Evolutionary conservation across 352 stramenopile species (phyloP).

Genomic region (Phytophthora macrochlamydospora): DNA sequence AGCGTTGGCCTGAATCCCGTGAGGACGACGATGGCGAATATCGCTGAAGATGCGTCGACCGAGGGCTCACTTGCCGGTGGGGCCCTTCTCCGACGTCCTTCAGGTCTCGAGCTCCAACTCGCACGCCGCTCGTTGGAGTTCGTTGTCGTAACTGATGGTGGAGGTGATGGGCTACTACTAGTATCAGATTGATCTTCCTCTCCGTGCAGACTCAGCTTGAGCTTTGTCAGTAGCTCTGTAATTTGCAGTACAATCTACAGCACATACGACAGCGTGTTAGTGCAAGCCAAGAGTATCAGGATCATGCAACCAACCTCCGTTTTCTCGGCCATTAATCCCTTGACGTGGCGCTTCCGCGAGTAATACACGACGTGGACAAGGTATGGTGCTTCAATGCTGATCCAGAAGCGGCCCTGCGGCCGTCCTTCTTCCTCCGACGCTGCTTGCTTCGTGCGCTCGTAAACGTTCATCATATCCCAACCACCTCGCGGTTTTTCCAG

Average conservation of each 20-base stretch:
- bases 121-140: slow-evolving; percentile 18
- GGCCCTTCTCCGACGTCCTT: slow-evolving; percentile 20
- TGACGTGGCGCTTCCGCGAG: slow-evolving; percentile 71
- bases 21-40: slow-evolving; percentile 31
- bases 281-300: slow-evolving; percentile 4
- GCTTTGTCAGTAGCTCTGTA: slow-evolving; percentile 54
- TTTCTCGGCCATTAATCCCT: slow-evolving; percentile 65
- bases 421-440: slow-evolving; percentile 30
- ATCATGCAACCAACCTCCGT: slow-evolving; percentile 51
- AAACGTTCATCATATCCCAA: slow-evolving; percentile 52
- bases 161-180: neutral
- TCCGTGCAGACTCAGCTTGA: slow-evolving; percentile 39
- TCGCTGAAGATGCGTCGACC: slow-evolving; percentile 26
- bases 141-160: slow-evolving; percentile 12
- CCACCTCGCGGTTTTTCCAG: slow-evolving; percentile 49
- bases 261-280: slow-evolving; percentile 1
- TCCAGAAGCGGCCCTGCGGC: slow-evolving; percentile 61
- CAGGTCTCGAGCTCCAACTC: slow-evolving; percentile 13
- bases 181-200: slow-evolving; percentile 15
- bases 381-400: slow-evolving; percentile 70
- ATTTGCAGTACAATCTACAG: slow-evolving; percentile 59
- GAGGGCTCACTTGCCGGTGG: slow-evolving; percentile 34
- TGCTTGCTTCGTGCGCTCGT: slow-evolving; percentile 43
- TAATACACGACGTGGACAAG: slow-evolving; percentile 78
- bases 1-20: slow-evolving; percentile 15